Percentiles rank a stretch among this genome's conserved stretches.
phyloP scores from a whole-genome alignment of 805 yeast genomes.

The Saccharomycopsis schoenii region DNA sequence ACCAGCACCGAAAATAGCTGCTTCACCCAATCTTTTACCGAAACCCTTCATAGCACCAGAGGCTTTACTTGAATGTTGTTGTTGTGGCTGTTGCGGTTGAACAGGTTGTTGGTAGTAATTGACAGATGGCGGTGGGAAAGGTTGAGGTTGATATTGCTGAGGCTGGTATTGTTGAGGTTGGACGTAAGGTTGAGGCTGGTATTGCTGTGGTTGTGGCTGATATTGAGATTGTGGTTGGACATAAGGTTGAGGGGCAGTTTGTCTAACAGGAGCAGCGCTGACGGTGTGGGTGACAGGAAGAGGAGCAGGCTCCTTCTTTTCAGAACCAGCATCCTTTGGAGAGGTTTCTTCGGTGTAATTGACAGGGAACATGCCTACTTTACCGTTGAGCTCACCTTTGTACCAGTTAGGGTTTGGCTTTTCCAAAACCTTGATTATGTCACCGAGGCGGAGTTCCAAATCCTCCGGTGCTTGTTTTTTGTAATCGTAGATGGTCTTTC shows the following conservation, averaged over 20 bases:
- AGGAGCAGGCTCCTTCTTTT: not conserved
- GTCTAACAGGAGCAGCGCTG: not conserved
- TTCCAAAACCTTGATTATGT: conserved; percentile 58
- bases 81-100: conserved; percentile 22
- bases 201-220: conserved; percentile 25
- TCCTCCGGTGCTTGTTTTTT: conserved; percentile 70
- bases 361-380: conserved; percentile 80
- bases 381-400: conserved; percentile 57
- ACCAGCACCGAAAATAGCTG: conserved; percentile 96
- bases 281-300: not conserved
- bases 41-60: conserved; percentile 41
- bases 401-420: conserved; percentile 84
- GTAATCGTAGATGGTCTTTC: conserved; percentile 69
- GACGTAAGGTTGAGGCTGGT: conserved; percentile 26
- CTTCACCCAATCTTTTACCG: conserved; percentile 77
- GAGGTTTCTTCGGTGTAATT: conserved; percentile 52
- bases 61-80: conserved; percentile 24
- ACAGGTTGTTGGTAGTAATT: conserved; percentile 34
- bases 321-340: not conserved
- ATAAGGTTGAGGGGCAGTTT: conserved; percentile 1
- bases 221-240: conserved; percentile 16
- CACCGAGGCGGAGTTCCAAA: conserved; percentile 54
- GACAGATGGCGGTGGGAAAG: conserved; percentile 43
- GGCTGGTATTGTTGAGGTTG: conserved; percentile 24
- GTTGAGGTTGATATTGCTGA: conserved; percentile 26